Conservation (phyloP, 2,329 filamentous ascomycete species). For the Daldinia sp. region DNA sequence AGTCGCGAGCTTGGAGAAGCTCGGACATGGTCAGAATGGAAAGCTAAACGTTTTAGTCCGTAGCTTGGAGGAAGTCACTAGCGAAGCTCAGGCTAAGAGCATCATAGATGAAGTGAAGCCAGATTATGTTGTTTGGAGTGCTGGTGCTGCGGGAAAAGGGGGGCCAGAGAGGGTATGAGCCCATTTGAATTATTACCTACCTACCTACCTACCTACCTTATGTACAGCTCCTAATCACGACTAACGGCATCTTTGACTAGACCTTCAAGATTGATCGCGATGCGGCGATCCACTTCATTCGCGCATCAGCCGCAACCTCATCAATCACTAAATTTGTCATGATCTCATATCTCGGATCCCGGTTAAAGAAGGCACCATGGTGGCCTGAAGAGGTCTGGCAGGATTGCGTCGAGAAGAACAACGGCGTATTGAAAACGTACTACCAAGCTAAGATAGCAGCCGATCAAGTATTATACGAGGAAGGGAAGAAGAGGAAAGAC, state of each 20-base stretch:
- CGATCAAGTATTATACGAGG: slow-evolving; percentile 67
- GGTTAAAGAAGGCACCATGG: slow-evolving; percentile 64
- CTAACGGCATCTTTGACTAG: slow-evolving; percentile 29
- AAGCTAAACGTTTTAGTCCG: slow-evolving; percentile 76
- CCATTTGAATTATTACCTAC: neutral
- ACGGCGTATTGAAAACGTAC: slow-evolving; percentile 63
- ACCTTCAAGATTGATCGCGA: slow-evolving; percentile 59
- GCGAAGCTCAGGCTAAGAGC: slow-evolving; percentile 68
- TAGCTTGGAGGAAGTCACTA: slow-evolving; percentile 78
- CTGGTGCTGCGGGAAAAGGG: slow-evolving; percentile 73
- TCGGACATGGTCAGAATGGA: slow-evolving; percentile 69
- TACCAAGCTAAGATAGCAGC: slow-evolving; percentile 71
- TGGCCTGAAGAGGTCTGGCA: slow-evolving; percentile 65
- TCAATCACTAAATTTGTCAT: slow-evolving; percentile 72
- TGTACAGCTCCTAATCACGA: neutral
- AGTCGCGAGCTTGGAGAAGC: slow-evolving; percentile 70
- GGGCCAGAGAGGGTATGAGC: slow-evolving; percentile 60
- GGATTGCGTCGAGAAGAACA: slow-evolving; percentile 55
- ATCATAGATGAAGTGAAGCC: slow-evolving; percentile 72
- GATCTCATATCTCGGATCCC: slow-evolving; percentile 70
- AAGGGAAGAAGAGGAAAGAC: slow-evolving; percentile 56
- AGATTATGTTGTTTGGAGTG: slow-evolving; percentile 77
- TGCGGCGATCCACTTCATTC: slow-evolving; percentile 72
- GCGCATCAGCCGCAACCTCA: slow-evolving; percentile 66
- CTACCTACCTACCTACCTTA: too few relatives aligned